Evolutionary conservation across 2,329 filamentous ascomycete species (phyloP), one percentile per base, ranked within the genome.

Genomic region (Arachnomyces sp.): DNA sequence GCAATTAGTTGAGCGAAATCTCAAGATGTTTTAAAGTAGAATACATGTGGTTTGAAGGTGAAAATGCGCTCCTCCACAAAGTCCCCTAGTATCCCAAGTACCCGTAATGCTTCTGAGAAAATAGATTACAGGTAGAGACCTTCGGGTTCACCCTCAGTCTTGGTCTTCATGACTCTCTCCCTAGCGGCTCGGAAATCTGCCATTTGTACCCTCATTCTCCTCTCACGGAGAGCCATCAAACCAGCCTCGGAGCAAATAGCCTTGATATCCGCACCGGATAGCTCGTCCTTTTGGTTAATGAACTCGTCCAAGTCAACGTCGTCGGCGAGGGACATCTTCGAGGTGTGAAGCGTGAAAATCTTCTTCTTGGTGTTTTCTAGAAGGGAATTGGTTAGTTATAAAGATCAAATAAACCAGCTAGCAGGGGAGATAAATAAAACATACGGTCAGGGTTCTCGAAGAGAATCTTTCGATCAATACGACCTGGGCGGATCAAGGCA

Each of bases 231-330:
- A 14, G 92, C 92, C 78, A 96, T 80, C 60, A 98, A 72, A 65
- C 92, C 92, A 32, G 92, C 90, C 63, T 98, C 92, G 21, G 89
- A 95, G 69, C 92, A 98, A 56, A 98, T 98, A 35, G 92, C 92
- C 69, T 96, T 94, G 74, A 98, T 96, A 67, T 98, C 92, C 28
- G 92, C 92, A 65, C 92, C 92, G 3, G 86, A 93, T 6, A 98
- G 74, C 55, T 98, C 93, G 56, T 98, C 92, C 75, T 98, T 98
- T 65, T 96, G 90, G 49, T 81, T 89, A 62, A 98, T 95, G 60
- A 98, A 96, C 67, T 98, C 92, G 55, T 98, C 92, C 34, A 98
- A 74, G 48, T 98, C 93, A n/a, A 98, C 92, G 52, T 98, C 93
- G 46, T 90, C 84, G 54, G 86, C 87, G 31, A 98, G 75, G 38